Base-by-base conservation (phyloP, 2,329 filamentous ascomycete species). In the Penicillium rolfsii region DNA sequence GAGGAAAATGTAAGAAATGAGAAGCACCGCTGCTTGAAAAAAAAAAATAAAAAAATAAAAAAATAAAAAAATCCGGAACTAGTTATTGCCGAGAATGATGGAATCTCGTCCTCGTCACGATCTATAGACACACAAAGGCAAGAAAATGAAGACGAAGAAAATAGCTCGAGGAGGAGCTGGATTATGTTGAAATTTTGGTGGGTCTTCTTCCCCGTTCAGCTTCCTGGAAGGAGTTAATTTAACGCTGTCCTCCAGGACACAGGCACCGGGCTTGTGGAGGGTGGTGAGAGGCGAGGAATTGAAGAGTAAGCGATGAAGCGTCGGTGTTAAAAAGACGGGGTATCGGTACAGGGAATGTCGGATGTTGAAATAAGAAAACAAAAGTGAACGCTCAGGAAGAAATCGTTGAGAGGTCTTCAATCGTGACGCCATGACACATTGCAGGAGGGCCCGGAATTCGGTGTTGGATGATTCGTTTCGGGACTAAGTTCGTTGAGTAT, bases 391-490 rank as follows among this genome's bases (percentile, higher is more conserved):
- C 72, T 74, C 68, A 71, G 69, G 72, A 76, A 75, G 71, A 74
- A 75, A 72, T 76, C 73, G 74, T 76, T 76, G 74, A 76, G 74
- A 75, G 70, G 71, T 75, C 73, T 75, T 76, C 74, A 72, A 64
- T 75, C 74, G 68, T 76, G 69, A 72, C 72, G 73, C 71, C 73
- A 70, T 76, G 70, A 76, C 72, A 73, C 67, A 73, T 73, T 69
- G 67, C 68, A 70, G 55, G 64, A 36, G 19, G 55, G 61, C 64
- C 66, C 67, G 62, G 63, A 65, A 69, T 58, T 52, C 58, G 50
- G 64, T 69, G 63, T 67, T 70, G 64, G 64, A 66, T 62, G 57
- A 35, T 57, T 64, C 49, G 53, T 61, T 56, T 67, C 61, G 66
- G 64, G 65, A 58, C 56, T 54, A 64, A 58, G 58, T 55, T 66